These are phyloP conservation scores for Pythium angustatum DNA, from an alignment of 352 stramenopile species.

Conservation along the genomic window DNA sequence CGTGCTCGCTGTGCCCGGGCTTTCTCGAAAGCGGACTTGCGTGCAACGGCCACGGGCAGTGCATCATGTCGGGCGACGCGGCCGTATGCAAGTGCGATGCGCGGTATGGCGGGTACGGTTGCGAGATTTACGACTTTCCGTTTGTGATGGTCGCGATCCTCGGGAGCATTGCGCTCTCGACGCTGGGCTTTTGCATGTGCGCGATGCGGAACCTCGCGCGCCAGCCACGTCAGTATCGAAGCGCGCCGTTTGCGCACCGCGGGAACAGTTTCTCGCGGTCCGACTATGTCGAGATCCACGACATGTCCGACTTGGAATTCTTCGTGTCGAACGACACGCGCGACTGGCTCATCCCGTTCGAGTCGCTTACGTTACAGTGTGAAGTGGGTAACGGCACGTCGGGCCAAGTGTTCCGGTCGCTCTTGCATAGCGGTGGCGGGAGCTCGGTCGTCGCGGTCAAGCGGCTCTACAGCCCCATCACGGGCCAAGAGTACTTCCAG, in stretches of 20 bases:
- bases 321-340: constrained; percentile 86
- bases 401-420: constrained; percentile 85
- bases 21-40: constrained; percentile 69
- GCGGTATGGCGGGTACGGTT: constrained; percentile 69
- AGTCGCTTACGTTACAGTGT: constrained; percentile 82
- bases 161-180: constrained; percentile 77
- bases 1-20: constrained; percentile 70
- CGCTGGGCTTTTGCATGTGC: constrained; percentile 85
- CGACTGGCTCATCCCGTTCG: constrained; percentile 90
- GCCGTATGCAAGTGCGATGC: constrained; percentile 73
- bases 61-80: constrained; percentile 48
- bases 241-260: constrained; percentile 42
- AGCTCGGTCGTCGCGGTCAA: constrained; percentile 88
- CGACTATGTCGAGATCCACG: constrained; percentile 86
- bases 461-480: constrained; percentile 85
- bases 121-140: constrained; percentile 86
- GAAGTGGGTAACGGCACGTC: constrained; percentile 89
- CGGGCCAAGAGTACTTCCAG: constrained; percentile 88
- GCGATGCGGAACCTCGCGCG: constrained; percentile 79
- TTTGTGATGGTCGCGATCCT: constrained; percentile 81
- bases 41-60: constrained; percentile 75
- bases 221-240: constrained; percentile 58
- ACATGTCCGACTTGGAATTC: constrained; percentile 85
- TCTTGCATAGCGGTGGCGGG: constrained; percentile 80
- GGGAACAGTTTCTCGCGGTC: constrained; percentile 74